Percentiles rank a stretch among this genome's conserved stretches.
Conservation (phyloP, 164 flowering plant species). For the Stephania cephalantha region DNA sequence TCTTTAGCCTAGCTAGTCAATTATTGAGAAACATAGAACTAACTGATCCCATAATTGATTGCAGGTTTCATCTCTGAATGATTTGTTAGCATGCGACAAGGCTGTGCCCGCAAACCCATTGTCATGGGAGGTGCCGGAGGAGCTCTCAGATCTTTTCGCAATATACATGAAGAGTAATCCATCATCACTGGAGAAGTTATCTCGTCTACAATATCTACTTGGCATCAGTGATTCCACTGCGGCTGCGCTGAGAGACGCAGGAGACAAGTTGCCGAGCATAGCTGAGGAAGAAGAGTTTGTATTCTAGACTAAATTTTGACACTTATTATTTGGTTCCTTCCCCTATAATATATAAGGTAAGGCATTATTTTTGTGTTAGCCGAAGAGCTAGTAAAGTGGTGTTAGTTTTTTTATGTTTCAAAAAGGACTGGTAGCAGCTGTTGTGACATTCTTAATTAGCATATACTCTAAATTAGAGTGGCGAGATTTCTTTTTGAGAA, state of each 20-base stretch:
- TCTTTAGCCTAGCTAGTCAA: neutral
- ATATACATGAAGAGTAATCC: constrained; percentile 58
- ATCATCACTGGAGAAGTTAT: constrained; percentile 48
- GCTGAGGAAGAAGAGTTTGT: constrained; percentile 72
- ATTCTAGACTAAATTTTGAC: constrained; percentile 35
- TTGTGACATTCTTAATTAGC: neutral
- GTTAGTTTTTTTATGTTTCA: too few species aligned
- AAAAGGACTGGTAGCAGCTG: neutral
- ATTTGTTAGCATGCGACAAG: constrained; percentile 90
- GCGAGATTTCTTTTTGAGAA: neutral
- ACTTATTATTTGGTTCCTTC: neutral
- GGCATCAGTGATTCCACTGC: constrained; percentile 67
- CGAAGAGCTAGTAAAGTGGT: neutral
- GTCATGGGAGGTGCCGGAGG: constrained; percentile 84
- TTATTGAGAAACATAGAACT: neutral
- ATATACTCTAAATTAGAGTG: neutral
- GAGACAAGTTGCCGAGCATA: constrained; percentile 27
- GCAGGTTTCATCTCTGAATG: constrained; percentile 86
- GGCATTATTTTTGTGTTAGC: neutral
- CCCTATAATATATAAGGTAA: neutral
- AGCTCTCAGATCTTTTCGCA: constrained; percentile 63
- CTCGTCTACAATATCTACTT: constrained; percentile 75
- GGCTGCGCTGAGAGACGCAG: constrained; percentile 42
- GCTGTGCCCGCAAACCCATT: constrained; percentile 73
- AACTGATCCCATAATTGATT: constrained; percentile 4